A percentile compares a stretch with the other conserved stretches of the same genome.
These are phyloP conservation scores for Penicillium brasilianum DNA, from an alignment of 2,329 filamentous ascomycete genomes.

Conservation along the genomic window DNA sequence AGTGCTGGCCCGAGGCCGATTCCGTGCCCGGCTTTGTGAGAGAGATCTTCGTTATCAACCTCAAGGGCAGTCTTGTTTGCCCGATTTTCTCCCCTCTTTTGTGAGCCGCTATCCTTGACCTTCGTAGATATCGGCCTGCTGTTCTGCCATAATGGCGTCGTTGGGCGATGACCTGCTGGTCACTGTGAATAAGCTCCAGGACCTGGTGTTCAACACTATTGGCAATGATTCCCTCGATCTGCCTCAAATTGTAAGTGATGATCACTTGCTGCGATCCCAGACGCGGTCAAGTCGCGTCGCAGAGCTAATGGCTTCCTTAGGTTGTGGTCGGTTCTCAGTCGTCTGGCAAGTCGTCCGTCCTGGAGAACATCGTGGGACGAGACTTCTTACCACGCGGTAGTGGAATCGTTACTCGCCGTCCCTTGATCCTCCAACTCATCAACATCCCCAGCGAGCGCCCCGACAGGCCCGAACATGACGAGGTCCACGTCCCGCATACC, in stretches of 20 bases:
- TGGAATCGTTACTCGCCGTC: constrained; percentile 92
- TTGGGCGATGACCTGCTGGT: constrained; percentile 93
- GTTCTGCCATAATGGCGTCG: constrained; percentile 71
- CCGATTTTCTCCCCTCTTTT: constrained; percentile 7
- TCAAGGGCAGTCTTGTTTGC: constrained; percentile 19
- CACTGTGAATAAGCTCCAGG: constrained; percentile 97
- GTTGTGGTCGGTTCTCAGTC: constrained; percentile 98
- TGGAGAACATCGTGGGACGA: constrained; percentile 97
- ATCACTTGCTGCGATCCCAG: neutral
- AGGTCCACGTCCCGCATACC: constrained; percentile 72
- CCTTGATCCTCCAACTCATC: constrained; percentile 96
- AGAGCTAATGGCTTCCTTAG: constrained; percentile 54
- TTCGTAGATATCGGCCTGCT: constrained; percentile 3
- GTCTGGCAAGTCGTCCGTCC: constrained; percentile 95
- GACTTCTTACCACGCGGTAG: constrained; percentile 96
- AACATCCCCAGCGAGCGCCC: constrained; percentile 79
- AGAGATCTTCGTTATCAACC: constrained; percentile 25
- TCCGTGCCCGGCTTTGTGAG: constrained; percentile 17
- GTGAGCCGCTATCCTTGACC: constrained; percentile 5
- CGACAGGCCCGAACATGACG: constrained; percentile 70
- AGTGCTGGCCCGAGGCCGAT: constrained; percentile 19
- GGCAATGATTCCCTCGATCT: constrained; percentile 97
- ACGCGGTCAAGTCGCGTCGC: constrained; percentile 18
- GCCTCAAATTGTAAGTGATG: constrained; percentile 84
- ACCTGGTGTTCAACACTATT: constrained; percentile 99